These are phyloP conservation scores for Gracilaria gracilis DNA, from an alignment of 23 red algal species.

Conservation along the genomic window DNA sequence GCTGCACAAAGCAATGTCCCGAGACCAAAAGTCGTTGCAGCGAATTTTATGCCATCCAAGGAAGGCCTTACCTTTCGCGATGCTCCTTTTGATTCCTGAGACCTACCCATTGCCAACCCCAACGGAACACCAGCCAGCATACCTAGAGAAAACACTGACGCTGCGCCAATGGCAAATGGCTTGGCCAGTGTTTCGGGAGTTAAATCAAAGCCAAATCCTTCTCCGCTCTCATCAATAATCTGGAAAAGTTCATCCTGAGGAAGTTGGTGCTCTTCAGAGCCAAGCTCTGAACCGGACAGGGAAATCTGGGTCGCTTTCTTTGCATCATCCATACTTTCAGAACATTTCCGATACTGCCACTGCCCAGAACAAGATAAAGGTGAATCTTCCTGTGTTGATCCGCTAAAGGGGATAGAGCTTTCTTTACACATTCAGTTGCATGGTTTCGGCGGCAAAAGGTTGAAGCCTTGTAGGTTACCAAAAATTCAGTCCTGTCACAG, in stretches of 20 bases:
- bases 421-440: too few relatives aligned
- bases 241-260: conserved; percentile 50
- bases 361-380: too few relatives aligned
- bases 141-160: conserved; percentile 57
- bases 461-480: too few relatives aligned
- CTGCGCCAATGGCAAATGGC: conserved; percentile 49
- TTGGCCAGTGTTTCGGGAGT: conserved; percentile 70
- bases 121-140: conserved; percentile 74
- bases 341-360: background rate
- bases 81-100: conserved; percentile 50
- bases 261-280: background rate
- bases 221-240: conserved; percentile 79
- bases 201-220: conserved; percentile 79
- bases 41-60: conserved; percentile 67
- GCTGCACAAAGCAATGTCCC: conserved; percentile 65
- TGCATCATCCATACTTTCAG: background rate
- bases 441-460: too few relatives aligned
- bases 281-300: background rate
- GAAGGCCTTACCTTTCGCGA: conserved; percentile 27
- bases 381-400: too few relatives aligned
- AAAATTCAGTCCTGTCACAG: too few relatives aligned
- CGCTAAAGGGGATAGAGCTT: too few relatives aligned
- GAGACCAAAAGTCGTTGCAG: conserved; percentile 61
- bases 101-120: conserved; percentile 66
- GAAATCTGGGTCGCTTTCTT: background rate